These are phyloP conservation scores for Boletus tomentosulus DNA, from an alignment of 768 basidiomycete genomes.

Conservation along the genomic window DNA sequence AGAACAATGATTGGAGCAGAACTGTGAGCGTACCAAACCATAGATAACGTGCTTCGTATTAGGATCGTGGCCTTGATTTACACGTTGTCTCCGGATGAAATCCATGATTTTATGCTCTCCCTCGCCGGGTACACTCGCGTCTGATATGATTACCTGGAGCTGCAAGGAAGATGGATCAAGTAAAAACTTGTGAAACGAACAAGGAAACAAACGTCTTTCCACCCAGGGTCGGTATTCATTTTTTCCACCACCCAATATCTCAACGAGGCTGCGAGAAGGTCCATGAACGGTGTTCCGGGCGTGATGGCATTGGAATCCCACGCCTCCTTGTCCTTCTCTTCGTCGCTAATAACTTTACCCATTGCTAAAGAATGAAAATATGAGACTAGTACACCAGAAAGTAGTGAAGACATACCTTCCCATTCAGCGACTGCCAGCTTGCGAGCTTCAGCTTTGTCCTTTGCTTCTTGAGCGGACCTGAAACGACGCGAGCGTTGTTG, in stretches of 20 bases:
- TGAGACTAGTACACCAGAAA: background rate
- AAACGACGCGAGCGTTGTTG: constrained; percentile 98
- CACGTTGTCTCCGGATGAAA: constrained; percentile 86
- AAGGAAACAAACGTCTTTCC: constrained; percentile 69
- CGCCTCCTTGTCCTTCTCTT: constrained; percentile 75
- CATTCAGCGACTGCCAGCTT: constrained; percentile 79
- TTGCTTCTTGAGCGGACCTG: constrained; percentile 90
- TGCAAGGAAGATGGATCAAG: constrained; percentile 26
- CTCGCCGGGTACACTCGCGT: constrained; percentile 95
- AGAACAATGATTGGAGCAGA: background rate
- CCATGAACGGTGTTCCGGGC: constrained; percentile 98
- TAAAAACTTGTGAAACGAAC: background rate
- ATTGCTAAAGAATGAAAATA: constrained; percentile 55
- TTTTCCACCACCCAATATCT: constrained; percentile 97
- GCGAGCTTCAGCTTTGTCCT: constrained; percentile 86
- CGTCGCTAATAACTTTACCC: constrained; percentile 82
- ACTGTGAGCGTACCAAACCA: constrained; percentile 64
- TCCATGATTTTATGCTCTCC: constrained; percentile 99
- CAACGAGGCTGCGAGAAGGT: constrained; percentile 78
- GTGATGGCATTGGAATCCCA: constrained; percentile 99
- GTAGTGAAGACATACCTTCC: constrained; percentile 55
- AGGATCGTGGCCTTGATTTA: constrained; percentile 85
- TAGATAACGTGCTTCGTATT: constrained; percentile 98
- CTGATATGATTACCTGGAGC: constrained; percentile 96
- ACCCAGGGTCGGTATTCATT: constrained; percentile 91